A percentile compares a stretch with the other conserved stretches of the same genome.
Conservation (phyloP, 1,139 yeast species). For the Ogataea hybrid region DNA sequence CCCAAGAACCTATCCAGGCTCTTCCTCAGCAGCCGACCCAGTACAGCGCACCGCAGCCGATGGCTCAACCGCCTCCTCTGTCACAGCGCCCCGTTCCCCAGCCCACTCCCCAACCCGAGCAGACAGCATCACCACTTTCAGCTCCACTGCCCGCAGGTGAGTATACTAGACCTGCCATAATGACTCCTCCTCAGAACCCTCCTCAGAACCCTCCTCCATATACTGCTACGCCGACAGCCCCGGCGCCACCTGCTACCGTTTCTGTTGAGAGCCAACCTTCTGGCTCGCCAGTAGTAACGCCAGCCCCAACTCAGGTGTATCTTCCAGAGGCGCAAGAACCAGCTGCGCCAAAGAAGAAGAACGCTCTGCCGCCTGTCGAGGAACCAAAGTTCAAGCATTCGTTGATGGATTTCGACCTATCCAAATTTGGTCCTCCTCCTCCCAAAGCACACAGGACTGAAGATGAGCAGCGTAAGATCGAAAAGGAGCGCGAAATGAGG, state of each 20-base stretch:
- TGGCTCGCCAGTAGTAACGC: background rate
- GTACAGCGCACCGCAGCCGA: background rate
- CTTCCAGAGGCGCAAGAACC: background rate
- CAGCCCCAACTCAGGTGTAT: background rate
- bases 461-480: conserved; percentile 23
- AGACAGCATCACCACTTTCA: background rate
- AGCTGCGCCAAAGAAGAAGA: conserved; percentile 15
- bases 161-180: background rate
- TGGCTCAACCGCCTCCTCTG: background rate
- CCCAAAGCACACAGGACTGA: conserved; percentile 29
- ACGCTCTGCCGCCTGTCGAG: conserved; percentile 12
- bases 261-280: conserved; percentile 2
- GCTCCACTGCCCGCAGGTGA: conserved; percentile 10
- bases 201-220: background rate
- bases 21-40: background rate
- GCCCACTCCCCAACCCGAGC: background rate
- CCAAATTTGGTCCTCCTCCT: conserved; percentile 35
- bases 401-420: conserved; percentile 32
- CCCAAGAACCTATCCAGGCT: background rate
- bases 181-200: background rate
- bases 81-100: background rate
- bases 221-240: background rate
- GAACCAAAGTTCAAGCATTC: conserved; percentile 31
- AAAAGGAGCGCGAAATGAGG: conserved; percentile 24
- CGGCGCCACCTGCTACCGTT: background rate